Base-by-base conservation (phyloP, 768 basidiomycete species). In the Naematelia aurantialba region DNA sequence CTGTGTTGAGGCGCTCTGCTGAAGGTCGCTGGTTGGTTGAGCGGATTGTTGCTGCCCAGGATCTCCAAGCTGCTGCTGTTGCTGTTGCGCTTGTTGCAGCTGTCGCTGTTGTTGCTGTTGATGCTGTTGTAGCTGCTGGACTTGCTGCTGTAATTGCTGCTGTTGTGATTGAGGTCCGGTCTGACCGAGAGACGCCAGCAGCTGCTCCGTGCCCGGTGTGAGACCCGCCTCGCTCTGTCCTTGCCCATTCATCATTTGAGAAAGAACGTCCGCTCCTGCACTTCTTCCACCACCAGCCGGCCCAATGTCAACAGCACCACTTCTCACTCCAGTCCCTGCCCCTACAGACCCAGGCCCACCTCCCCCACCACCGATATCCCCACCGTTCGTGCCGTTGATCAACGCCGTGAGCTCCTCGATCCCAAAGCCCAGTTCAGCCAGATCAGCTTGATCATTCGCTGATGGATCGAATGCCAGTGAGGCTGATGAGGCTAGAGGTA, bases 331-430 rank as follows among this genome's bases (percentile, higher is more conserved):
- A 22, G 11, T 29, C 22, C 30, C 50, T 8, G 49, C 17, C 10
- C 25, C 4, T 24, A 14, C 14, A 21, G 19, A 29, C n/a, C n/a
- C n/a, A n/a, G n/a, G n/a, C n/a, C n/a, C n/a, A n/a, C n/a, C n/a
- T n/a, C n/a, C n/a, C n/a, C n/a, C n/a, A n/a, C n/a, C n/a, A n/a
- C n/a, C n/a, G n/a, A n/a, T n/a, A n/a, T n/a, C n/a, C n/a, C n/a
- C n/a, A n/a, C n/a, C n/a, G n/a, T 49, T 17, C 19, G 45, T 25
- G 14, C 12, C 26, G n/a, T 31, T 25, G 19, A 39, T 31, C 24
- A 49, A 46, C 3, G 45, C 39, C n/a, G 55, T 25, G 11, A n/a
- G 48, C 22, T 57, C 60, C 25, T 21, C 55, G 5, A 57, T 30
- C 31, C 50, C 49, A n/a, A 48, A 19, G 8, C 34, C 34, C 1